Evolutionary conservation across 257 asterid genomes (phyloP), one percentile per base, ranked within the genome.

Genomic region (Striga asiatica): DNA sequence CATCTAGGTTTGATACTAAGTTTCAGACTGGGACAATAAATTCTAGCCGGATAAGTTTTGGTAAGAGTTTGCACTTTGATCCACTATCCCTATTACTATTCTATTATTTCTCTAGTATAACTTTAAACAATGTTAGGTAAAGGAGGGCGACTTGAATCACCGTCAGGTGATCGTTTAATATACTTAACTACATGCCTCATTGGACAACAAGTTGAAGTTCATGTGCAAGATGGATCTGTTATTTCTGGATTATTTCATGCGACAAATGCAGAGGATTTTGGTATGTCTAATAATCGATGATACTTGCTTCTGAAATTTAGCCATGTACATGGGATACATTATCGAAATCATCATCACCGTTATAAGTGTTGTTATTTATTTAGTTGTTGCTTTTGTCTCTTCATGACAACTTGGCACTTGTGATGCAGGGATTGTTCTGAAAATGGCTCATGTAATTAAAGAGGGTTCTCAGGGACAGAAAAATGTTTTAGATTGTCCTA

Each of bases 181-280:
- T 92, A 82, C 69, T 17, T 79, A 49, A 71, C 80, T 54, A 60
- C 94, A 46, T 79, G 93, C 71, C 94, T 92, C 69, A 74, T 92
- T 61, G 97, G 97, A 60, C 93, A 84, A 52, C 85, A 76, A 58
- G 97, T 92, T 56, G 97, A 92, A 76, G 95, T 85, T 74, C 99
- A 92, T 68, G 77, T 85, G 80, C 49, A 19, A 62, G 93, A 88
- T 69, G 99, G 97, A 64, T 82, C 99, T 54, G 69, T 85, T 14
- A 84, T 67, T 69, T 77, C 89, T 56, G 97, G 99, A 64, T 77
- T 92, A 76, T 77, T 82, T 75, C 93, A 92, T 58, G 82, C 95
- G 1, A 79, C 87, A 50, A 72, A 85, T 76, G 74, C 89, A 2
- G 97, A 91, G 71, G 93, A 88, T 71, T 78, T 77, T 71, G 99